These are phyloP conservation scores for Persicaria tinctoria DNA, from an alignment of 148 eudicot genomes.

Conservation along the genomic window DNA sequence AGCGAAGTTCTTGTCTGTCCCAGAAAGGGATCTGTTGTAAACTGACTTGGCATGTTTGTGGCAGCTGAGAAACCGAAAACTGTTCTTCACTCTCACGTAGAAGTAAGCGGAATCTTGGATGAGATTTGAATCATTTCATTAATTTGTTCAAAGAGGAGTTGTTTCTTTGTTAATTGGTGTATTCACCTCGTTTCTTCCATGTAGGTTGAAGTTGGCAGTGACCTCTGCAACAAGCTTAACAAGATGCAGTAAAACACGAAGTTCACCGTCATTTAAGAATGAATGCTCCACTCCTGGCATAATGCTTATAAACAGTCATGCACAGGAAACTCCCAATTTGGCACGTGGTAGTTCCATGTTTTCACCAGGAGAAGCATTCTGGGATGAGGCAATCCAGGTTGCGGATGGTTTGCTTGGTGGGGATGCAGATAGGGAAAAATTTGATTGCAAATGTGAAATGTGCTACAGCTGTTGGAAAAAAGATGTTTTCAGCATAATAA, in stretches of 20 bases:
- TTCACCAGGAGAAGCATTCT: conserved; percentile 94
- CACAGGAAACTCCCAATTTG: conserved; percentile 72
- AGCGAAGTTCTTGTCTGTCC: conserved; percentile 20
- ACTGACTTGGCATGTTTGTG: conserved; percentile 12
- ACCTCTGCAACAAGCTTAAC: conserved; percentile 36
- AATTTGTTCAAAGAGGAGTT: neutral
- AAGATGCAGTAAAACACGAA: conserved; percentile 47
- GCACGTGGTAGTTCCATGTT: conserved; percentile 60
- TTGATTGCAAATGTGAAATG: conserved; percentile 17
- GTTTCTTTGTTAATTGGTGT: neutral
- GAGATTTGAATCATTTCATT: neutral
- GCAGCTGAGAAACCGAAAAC: conserved; percentile 23
- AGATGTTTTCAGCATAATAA: conserved; percentile 19
- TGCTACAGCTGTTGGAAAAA: conserved; percentile 19
- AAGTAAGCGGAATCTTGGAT: conserved; percentile 25
- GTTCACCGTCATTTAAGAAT: conserved; percentile 7
- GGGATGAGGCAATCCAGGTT: conserved; percentile 90
- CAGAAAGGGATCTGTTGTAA: conserved; percentile 17
- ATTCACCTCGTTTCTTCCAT: neutral
- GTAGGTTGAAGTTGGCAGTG: conserved; percentile 33
- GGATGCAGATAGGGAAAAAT: neutral
- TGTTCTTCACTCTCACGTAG: conserved; percentile 22
- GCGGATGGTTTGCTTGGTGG: conserved; percentile 57
- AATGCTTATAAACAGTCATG: conserved; percentile 18
- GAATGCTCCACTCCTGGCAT: conserved; percentile 56